Evolutionary conservation across 495 filamentous ascomycete genomes (phyloP).

Genomic region (Hypoxylon lenormandii): DNA sequence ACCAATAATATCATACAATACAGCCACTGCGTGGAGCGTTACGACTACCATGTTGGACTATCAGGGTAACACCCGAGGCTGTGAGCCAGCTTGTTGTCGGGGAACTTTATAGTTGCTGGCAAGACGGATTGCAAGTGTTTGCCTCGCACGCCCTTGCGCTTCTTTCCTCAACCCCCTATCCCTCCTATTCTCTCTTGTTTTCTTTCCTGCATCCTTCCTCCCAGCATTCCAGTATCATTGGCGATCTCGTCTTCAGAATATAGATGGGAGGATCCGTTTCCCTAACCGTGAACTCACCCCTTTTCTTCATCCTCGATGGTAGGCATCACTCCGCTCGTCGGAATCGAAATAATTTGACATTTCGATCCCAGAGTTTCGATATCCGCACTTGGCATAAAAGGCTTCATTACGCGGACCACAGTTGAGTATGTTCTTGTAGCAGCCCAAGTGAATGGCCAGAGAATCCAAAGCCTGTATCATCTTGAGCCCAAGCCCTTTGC

Average conservation of each 20-base stretch:
- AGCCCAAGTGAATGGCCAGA: slow-evolving; percentile 77
- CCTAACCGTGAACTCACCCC: too few relatives aligned
- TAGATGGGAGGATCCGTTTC: not conserved
- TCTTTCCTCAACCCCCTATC: too few relatives aligned
- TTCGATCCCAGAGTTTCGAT: slow-evolving; percentile 85
- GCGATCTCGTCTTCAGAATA: not conserved
- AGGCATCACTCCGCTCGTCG: slow-evolving; percentile 46
- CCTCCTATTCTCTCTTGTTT: too few relatives aligned
- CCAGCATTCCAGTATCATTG: too few relatives aligned
- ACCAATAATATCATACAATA: too few relatives aligned
- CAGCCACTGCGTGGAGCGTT: too few relatives aligned
- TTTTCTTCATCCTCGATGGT: slow-evolving; percentile 43
- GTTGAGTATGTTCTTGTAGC: slow-evolving; percentile 75
- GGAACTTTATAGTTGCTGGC: too few relatives aligned
- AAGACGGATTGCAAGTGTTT: too few relatives aligned
- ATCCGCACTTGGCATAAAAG: slow-evolving; percentile 92
- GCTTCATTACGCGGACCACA: slow-evolving; percentile 74
- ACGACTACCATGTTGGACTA: not conserved
- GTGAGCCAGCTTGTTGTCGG: too few relatives aligned
- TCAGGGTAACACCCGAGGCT: not conserved
- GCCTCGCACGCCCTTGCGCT: too few relatives aligned
- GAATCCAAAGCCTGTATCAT: slow-evolving; percentile 87
- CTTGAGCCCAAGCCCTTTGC: slow-evolving; percentile 83
- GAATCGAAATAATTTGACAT: slow-evolving; percentile 92
- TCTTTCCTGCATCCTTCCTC: too few relatives aligned